phyloP scores from a whole-genome alignment of 495 filamentous ascomycete species.

The Trichoderma reesei region DNA sequence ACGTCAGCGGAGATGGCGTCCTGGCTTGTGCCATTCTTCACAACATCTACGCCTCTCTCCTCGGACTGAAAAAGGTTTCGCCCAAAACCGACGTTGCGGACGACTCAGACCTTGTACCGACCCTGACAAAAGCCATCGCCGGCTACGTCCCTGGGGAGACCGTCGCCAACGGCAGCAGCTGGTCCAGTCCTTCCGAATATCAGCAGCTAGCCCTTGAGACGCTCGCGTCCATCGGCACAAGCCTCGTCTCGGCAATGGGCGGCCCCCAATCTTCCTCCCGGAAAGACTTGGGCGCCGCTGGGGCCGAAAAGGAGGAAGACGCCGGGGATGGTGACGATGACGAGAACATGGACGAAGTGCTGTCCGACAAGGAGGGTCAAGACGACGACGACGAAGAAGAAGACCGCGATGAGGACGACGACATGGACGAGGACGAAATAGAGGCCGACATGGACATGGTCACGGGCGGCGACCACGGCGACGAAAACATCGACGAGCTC shows the following conservation, averaged over 20 bases:
- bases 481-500: slow-evolving; percentile 29
- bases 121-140: slow-evolving; percentile 29
- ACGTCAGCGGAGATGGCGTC: slow-evolving; percentile 28
- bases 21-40: slow-evolving; percentile 43
- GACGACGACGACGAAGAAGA: slow-evolving; percentile 21
- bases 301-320: slow-evolving; percentile 23
- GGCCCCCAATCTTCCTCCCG: background rate
- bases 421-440: slow-evolving; percentile 34
- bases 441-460: slow-evolving; percentile 51
- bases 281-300: slow-evolving; percentile 10
- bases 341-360: slow-evolving; percentile 26
- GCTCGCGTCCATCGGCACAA: slow-evolving; percentile 48
- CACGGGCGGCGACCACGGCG: slow-evolving; percentile 34
- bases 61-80: slow-evolving; percentile 39
- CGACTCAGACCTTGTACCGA: slow-evolving; percentile 38
- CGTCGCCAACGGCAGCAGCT: slow-evolving; percentile 21
- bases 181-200: slow-evolving; percentile 23
- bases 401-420: slow-evolving; percentile 15
- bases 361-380: slow-evolving; percentile 26
- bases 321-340: slow-evolving; percentile 22
- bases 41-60: slow-evolving; percentile 37
- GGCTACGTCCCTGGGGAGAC: slow-evolving; percentile 17
- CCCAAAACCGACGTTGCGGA: slow-evolving; percentile 38
- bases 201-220: slow-evolving; percentile 44
- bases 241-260: slow-evolving; percentile 33